Conservation (phyloP, 208 protist species). For the Zelonia costaricensis region DNA sequence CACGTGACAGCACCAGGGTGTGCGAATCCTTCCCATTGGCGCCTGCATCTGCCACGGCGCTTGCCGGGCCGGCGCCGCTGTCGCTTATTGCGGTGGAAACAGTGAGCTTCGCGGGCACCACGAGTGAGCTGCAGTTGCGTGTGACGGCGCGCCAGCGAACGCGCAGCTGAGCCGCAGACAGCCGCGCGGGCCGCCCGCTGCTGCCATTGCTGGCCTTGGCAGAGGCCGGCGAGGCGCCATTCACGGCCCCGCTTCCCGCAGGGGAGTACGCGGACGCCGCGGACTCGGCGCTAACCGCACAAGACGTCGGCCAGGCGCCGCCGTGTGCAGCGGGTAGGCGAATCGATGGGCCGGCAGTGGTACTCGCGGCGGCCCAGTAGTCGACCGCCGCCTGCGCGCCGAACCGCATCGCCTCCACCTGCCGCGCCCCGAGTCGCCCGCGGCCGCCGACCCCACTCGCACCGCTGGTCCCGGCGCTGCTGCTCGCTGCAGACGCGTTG, state of each 20-base stretch:
- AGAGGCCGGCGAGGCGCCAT: neutral
- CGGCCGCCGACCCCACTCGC: too few relatives aligned
- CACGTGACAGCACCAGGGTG: too few relatives aligned
- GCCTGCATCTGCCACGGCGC: too few relatives aligned
- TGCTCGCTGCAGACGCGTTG: neutral
- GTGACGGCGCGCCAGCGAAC: constrained; percentile 20
- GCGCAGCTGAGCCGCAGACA: constrained; percentile 22
- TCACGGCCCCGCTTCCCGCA: too few relatives aligned
- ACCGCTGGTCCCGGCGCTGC: neutral
- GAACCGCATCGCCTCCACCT: constrained; percentile 11
- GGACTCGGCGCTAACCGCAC: too few relatives aligned
- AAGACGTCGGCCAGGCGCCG: too few relatives aligned
- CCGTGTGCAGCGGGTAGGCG: neutral
- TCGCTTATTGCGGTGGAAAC: too few relatives aligned
- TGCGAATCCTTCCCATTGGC: too few relatives aligned
- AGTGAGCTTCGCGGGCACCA: neutral
- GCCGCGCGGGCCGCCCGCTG: constrained; percentile 4
- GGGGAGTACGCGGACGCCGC: too few relatives aligned
- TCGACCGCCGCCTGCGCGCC: constrained; percentile 10
- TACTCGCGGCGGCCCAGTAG: constrained; percentile 18
- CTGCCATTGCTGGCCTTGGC: neutral
- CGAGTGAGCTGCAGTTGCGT: constrained; percentile 17
- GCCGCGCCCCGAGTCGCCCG: constrained; percentile 6
- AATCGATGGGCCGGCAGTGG: constrained; percentile 17
- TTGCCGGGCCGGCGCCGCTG: too few relatives aligned